Conservation (phyloP, 2,329 filamentous ascomycete species). For the Aspergillus sp. region DNA sequence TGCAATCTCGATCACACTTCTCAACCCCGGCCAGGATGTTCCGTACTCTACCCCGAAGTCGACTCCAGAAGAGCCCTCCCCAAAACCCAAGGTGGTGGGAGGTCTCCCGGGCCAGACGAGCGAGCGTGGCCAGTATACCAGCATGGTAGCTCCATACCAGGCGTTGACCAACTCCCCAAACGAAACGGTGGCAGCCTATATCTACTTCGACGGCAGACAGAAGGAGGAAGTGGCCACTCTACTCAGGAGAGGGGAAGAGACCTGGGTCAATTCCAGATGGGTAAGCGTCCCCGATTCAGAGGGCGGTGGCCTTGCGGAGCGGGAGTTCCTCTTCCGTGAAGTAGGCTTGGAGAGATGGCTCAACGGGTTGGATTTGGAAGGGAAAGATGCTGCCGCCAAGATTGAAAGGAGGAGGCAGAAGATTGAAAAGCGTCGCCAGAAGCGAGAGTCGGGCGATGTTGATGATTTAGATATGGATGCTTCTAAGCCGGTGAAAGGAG, state of each 20-base stretch:
- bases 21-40: slow-evolving; percentile 82
- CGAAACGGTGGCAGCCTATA: slow-evolving; percentile 97
- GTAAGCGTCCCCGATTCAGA: slow-evolving; percentile 88
- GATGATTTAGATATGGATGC: slow-evolving; percentile 40
- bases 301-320: slow-evolving; percentile 88
- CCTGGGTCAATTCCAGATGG: slow-evolving; percentile 98
- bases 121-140: slow-evolving; percentile 49
- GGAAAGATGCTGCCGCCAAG: slow-evolving; percentile 82
- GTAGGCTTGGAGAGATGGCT: slow-evolving; percentile 95
- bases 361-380: slow-evolving; percentile 91
- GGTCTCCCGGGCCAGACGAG: slow-evolving; percentile 54
- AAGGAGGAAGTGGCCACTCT: slow-evolving; percentile 98
- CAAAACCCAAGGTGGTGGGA: slow-evolving; percentile 76
- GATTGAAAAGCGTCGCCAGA: slow-evolving; percentile 81
- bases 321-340: slow-evolving; percentile 95
- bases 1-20: slow-evolving; percentile 93
- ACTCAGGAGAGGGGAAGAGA: slow-evolving; percentile 87
- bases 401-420: slow-evolving; percentile 59
- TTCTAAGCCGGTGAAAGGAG: slow-evolving; percentile 24
- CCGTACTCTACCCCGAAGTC: slow-evolving; percentile 88
- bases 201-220: slow-evolving; percentile 91
- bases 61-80: slow-evolving; percentile 69
- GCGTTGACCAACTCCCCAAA: slow-evolving; percentile 89
- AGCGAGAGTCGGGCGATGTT: slow-evolving; percentile 60
- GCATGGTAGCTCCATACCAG: slow-evolving; percentile 75